phyloP scores from a whole-genome alignment of 2,329 filamentous ascomycete genomes.

The Colletotrichum orbiculare region DNA sequence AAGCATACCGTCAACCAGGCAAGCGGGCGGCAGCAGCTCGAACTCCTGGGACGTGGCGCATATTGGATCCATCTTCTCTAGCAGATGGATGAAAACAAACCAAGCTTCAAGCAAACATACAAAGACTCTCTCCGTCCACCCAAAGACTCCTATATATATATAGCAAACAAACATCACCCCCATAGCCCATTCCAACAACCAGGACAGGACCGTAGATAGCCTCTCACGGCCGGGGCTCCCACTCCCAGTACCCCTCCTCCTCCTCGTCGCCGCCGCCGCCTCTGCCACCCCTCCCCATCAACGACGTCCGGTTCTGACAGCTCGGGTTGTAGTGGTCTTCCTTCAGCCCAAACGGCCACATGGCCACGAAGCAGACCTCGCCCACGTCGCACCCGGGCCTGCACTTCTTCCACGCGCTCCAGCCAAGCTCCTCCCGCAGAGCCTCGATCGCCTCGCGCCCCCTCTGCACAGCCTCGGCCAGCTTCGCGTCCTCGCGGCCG shows the following conservation, averaged over 20 bases:
- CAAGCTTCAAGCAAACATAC: too few relatives aligned
- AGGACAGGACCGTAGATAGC: not conserved
- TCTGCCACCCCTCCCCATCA: not conserved
- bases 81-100: too few relatives aligned
- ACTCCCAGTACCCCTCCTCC: constrained; percentile 16
- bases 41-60: too few relatives aligned
- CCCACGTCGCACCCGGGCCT: constrained; percentile 59
- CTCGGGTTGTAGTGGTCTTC: constrained; percentile 60
- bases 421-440: constrained; percentile 63
- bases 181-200: not conserved
- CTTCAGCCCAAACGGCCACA: constrained; percentile 68
- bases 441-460: constrained; percentile 36
- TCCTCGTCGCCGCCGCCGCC: not conserved
- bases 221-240: constrained; percentile 7
- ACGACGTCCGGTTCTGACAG: constrained; percentile 29
- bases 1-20: too few relatives aligned
- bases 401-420: constrained; percentile 71
- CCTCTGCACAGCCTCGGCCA: constrained; percentile 8
- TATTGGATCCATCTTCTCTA: too few relatives aligned
- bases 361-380: constrained; percentile 70
- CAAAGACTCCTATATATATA: too few relatives aligned
- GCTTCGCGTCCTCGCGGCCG: not conserved
- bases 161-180: too few relatives aligned
- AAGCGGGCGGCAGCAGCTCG: too few relatives aligned
- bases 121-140: too few relatives aligned